Base-by-base conservation (phyloP, 2,329 filamentous ascomycete genomes). In the Coniella lustricola region DNA sequence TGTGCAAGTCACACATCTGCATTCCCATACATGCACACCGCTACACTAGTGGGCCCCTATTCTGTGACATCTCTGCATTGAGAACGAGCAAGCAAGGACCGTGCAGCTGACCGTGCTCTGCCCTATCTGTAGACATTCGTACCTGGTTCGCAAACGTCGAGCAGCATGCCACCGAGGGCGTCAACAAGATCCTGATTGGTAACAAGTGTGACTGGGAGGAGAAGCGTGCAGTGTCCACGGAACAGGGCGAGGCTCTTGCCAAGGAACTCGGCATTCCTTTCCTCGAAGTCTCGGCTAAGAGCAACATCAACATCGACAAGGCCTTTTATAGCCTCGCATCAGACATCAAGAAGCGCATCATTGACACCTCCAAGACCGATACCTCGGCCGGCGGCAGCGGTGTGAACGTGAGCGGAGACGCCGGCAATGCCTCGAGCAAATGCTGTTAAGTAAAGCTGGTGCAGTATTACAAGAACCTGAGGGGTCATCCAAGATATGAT, bases 131-230 rank as follows among this genome's bases (percentile, higher is more conserved):
- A 46, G 93, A 98, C 72, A 98, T 98, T 69, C 86, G 90, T 64
- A 97, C 93, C 58, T 98, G 93, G 93, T 98, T 98, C 74, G 90
- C 90, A 65, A 97, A 98, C 72, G 90, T 96, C 60, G 90, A 96
- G 68, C 90, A 95, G 70, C 90, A 98, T 72, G 93, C 93, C 51
- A 95, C 89, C 61, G 93, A 97, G 73, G 93, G 93, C 62, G 93
- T 98, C 65, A 96, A 97, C 82, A 98, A 97, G 78, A 97, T 98
- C 65, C 81, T 98, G 57, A 96, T 98, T 59, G 93, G 93, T 67
- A 98, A 98, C 80, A 98, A 98, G 74, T 98, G 93, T 73, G 93
- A 98, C 71, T 97, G 93, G 93, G 93, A 97, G 71, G 93, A 98
- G 73, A 97, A 97, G 79, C 85, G 93, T 59, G 90, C 87, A 48